Evolutionary conservation across 1,284 basidiomycete genomes (phyloP).

Genomic region (Xanthoconium separans): DNA sequence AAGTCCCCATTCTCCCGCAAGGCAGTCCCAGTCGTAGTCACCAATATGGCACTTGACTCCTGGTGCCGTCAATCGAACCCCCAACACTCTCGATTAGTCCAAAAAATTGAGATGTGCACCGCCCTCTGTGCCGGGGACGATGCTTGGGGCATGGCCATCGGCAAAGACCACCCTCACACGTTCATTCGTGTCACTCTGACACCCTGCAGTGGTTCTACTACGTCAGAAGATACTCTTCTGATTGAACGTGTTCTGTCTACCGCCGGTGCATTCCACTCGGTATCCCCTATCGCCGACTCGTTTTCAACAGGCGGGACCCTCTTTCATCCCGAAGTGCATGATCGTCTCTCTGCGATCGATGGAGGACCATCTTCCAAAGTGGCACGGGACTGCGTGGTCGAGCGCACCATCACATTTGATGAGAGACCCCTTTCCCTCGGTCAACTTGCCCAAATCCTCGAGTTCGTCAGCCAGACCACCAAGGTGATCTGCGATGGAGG

Average conservation of each 20-base stretch:
- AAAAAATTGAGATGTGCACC: too few species aligned
- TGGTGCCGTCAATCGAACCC: too few species aligned
- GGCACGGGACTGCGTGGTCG: slow-evolving; percentile 5
- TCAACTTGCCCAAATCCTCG: slow-evolving; percentile 5
- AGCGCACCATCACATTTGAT: slow-evolving; percentile 8
- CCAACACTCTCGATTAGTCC: too few species aligned
- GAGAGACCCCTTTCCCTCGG: neutral
- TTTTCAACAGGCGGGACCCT: neutral
- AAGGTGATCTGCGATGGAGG: slow-evolving; percentile 3
- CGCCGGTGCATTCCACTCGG: slow-evolving; percentile 9
- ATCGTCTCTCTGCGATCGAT: slow-evolving; percentile 6
- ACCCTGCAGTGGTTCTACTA: too few species aligned
- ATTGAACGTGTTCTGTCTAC: slow-evolving; percentile 17
- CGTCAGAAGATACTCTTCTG: slow-evolving; percentile 4
- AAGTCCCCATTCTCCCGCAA: too few species aligned
- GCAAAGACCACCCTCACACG: too few species aligned
- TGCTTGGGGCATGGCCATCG: too few species aligned
- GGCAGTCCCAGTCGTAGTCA: too few species aligned
- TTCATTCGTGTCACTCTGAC: too few species aligned
- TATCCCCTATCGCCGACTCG: slow-evolving; percentile 8
- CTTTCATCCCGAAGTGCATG: slow-evolving; percentile 12
- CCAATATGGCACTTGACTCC: too few species aligned
- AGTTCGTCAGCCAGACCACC: too few species aligned
- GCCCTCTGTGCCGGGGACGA: too few species aligned
- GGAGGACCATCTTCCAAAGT: neutral